Conservation (phyloP, 2,329 filamentous ascomycete genomes). For the Claviceps pazoutovae region DNA sequence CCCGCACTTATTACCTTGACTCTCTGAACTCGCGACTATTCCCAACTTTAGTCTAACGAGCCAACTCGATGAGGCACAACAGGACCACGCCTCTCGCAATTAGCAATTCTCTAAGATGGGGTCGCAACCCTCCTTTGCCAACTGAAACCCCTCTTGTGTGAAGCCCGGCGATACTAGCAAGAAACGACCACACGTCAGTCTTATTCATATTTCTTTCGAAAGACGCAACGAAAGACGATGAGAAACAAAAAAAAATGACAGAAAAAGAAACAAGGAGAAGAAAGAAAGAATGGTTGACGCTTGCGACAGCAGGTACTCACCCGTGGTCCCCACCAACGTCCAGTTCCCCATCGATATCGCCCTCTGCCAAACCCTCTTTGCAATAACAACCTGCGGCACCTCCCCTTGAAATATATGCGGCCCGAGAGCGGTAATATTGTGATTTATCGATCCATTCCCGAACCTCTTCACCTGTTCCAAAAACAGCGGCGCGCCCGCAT, state of each 20-base stretch:
- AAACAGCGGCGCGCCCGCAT: conserved; percentile 35
- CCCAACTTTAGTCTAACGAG: too few species aligned
- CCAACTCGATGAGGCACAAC: too few species aligned
- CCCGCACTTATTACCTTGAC: too few species aligned
- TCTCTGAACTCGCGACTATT: too few species aligned
- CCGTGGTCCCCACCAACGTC: conserved; percentile 29
- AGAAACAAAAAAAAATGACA: neutral
- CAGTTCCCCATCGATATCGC: conserved; percentile 23
- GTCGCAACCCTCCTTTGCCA: neutral
- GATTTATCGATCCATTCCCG: too few species aligned
- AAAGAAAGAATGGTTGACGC: neutral
- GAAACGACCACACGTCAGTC: neutral
- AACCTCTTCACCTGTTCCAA: conserved; percentile 24
- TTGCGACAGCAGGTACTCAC: conserved; percentile 2
- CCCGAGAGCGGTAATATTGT: conserved; percentile 29
- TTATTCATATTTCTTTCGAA: too few species aligned
- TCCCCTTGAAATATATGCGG: conserved; percentile 26
- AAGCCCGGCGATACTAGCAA: neutral
- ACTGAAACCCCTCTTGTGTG: neutral
- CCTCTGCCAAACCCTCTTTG: conserved; percentile 29
- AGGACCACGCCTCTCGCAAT: too few species aligned
- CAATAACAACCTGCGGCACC: conserved; percentile 29
- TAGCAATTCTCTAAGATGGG: neutral
- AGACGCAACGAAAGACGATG: neutral
- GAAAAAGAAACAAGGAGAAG: neutral